phyloP scores from a whole-genome alignment of 495 filamentous ascomycete species.

The Xeromyces bisporus region DNA sequence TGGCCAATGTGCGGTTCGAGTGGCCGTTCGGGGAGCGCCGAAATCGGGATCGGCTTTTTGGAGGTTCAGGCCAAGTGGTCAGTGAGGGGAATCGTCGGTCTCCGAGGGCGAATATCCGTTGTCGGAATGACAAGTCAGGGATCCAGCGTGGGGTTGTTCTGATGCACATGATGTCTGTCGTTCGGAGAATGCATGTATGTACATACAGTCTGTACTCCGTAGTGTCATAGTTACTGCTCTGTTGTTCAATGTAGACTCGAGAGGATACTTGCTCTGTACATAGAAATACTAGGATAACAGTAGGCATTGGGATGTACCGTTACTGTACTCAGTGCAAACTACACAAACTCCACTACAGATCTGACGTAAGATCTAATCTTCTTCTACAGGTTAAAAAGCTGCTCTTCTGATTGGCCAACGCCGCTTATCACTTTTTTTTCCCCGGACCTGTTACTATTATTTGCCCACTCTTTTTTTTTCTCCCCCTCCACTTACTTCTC shows the following conservation, averaged over 20 bases:
- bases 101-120: too few species aligned
- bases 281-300: too few species aligned
- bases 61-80: conserved; percentile 1
- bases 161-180: too few species aligned
- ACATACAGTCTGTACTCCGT: too few species aligned
- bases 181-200: too few species aligned
- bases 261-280: too few species aligned
- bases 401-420: conserved; percentile 15
- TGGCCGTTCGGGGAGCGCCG: conserved; percentile 10
- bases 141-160: too few species aligned
- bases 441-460: not conserved
- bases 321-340: too few species aligned
- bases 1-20: conserved; percentile 8
- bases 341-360: conserved; percentile 13
- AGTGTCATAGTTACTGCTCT: too few species aligned
- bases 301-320: too few species aligned
- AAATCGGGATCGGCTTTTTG: conserved; percentile 13
- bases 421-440: conserved; percentile 23
- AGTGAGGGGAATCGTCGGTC: conserved; percentile 5
- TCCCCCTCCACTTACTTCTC: conserved; percentile 10
- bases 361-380: conserved; percentile 32
- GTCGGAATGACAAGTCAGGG: conserved; percentile 3
- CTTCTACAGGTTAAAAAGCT: conserved; percentile 18
- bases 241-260: too few species aligned
- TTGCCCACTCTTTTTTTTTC: conserved; percentile 1